phyloP scores from a whole-genome alignment of 78 protist species.

The Diacronema lutheri region DNA sequence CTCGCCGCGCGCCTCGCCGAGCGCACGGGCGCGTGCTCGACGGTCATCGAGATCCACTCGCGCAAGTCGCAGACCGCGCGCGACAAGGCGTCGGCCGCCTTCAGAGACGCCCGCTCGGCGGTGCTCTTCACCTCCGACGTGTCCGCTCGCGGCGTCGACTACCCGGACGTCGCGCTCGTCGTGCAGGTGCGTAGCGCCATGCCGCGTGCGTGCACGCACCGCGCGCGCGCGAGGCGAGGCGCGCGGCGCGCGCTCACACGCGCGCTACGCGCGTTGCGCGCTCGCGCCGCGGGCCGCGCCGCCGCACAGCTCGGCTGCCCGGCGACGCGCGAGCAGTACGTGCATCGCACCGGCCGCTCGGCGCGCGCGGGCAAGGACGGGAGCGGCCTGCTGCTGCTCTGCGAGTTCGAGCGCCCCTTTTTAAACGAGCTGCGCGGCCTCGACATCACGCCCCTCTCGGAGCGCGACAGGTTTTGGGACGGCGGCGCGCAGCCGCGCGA shows the following conservation, averaged over 20 bases:
- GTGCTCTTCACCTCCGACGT: constrained; percentile 50
- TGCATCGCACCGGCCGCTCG: constrained; percentile 76
- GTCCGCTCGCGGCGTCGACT: constrained; percentile 62
- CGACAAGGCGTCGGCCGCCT: neutral
- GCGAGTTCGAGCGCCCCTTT: constrained; percentile 16
- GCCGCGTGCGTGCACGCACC: neutral
- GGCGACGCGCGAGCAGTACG: constrained; percentile 53
- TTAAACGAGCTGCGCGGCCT: constrained; percentile 12
- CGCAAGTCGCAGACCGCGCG: constrained; percentile 45
- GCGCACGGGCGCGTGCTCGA: neutral
- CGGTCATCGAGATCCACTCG: constrained; percentile 64
- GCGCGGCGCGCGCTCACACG: no score
- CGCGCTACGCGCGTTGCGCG: no score
- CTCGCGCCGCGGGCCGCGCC: neutral
- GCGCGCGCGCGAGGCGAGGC: neutral
- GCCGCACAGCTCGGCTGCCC: constrained; percentile 54
- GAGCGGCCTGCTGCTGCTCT: constrained; percentile 41
- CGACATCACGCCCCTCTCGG: neutral
- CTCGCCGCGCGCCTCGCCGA: neutral
- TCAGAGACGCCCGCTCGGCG: neutral
- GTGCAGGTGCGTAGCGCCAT: no score
- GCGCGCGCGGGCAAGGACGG: constrained; percentile 74
- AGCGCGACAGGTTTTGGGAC: neutral
- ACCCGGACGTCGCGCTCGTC: constrained; percentile 51
- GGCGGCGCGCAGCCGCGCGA: neutral